Conservation (phyloP, 768 basidiomycete species). For the Pleurotus tuoliensis region DNA sequence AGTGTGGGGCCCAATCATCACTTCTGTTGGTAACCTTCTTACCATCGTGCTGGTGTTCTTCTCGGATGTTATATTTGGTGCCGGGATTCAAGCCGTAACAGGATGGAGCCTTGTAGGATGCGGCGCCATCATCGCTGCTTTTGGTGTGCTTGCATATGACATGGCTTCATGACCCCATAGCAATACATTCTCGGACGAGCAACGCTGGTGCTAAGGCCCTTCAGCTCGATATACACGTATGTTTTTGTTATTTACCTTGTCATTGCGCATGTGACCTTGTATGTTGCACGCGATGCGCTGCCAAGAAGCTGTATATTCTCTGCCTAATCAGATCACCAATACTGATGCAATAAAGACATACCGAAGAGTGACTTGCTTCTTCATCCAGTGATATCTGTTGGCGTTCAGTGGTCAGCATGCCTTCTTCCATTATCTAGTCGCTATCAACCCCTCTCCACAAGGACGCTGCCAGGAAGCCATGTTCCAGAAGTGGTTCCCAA, state of each 20-base stretch:
- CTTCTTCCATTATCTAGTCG: background rate
- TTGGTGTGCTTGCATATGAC: slow-evolving; percentile 74
- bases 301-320: background rate
- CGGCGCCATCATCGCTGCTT: slow-evolving; percentile 76
- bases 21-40: slow-evolving; percentile 89
- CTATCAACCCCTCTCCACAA: slow-evolving; percentile 5
- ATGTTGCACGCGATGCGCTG: slow-evolving; percentile 7
- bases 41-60: slow-evolving; percentile 87
- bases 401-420: background rate
- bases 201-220: background rate
- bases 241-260: background rate
- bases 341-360: background rate
- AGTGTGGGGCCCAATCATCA: slow-evolving; percentile 83
- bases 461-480: slow-evolving; percentile 5
- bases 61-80: slow-evolving; percentile 73
- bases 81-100: slow-evolving; percentile 57
- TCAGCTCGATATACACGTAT: background rate
- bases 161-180: slow-evolving; percentile 35
- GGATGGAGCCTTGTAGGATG: slow-evolving; percentile 74
- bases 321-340: slow-evolving; percentile 4
- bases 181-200: background rate
- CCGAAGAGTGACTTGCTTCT: slow-evolving; percentile 1
- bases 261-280: slow-evolving; percentile 6
- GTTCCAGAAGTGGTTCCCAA: background rate
- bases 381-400: background rate